Evolutionary conservation across 306 rosid species (phyloP), one percentile per base, ranked within the genome.

Genomic region (Oemleria cerasiformis): DNA sequence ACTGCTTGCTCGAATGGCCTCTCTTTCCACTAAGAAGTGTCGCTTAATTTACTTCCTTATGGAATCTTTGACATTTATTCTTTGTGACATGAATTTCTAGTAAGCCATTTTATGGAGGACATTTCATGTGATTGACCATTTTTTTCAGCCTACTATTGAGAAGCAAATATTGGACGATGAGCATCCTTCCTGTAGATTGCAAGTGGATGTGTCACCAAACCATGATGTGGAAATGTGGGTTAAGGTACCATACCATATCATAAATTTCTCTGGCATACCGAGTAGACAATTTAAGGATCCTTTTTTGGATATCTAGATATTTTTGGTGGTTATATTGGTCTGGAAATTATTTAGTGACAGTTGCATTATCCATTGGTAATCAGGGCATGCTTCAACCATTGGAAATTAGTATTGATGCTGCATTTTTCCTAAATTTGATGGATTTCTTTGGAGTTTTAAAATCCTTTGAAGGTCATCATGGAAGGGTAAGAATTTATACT

Each of bases 341-440:
- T 41, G 70, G 66, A 15, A 61, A 9, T 41, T 73, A 38, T 7
- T 67, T 77, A 45, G 15, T 65, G 48, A 66, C 62, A 49, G 20
- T 57, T 77, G 41, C 30, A 9, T 39, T 20, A n/a, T 51, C 64
- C 61, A 14, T 51, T 58, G 76, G 10, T 79, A 63, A 63, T 73
- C 88, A 93, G 98, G 98, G 87, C 70, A 73, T 75, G 78, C 58
- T 93, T 81, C 85, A 83, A 57, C 89, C 85, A 53, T 68, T 93
- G 72, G 88, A 86, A 75, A 87, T 88, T 80, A 86, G 82, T 63
- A 79, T 72, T 68, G 94, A 93, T 83, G 81, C 70, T 4, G 78
- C 83, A 48, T 62, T 78, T 73, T 77, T 87, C 60, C 45, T 68
- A 42, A 79, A 72, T 73, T 48, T 88, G 45, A 51, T 77, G 71